These are phyloP conservation scores for Vitrella brassicaformis DNA, from an alignment of 73 alveolate genomes.

Conservation along the genomic window DNA sequence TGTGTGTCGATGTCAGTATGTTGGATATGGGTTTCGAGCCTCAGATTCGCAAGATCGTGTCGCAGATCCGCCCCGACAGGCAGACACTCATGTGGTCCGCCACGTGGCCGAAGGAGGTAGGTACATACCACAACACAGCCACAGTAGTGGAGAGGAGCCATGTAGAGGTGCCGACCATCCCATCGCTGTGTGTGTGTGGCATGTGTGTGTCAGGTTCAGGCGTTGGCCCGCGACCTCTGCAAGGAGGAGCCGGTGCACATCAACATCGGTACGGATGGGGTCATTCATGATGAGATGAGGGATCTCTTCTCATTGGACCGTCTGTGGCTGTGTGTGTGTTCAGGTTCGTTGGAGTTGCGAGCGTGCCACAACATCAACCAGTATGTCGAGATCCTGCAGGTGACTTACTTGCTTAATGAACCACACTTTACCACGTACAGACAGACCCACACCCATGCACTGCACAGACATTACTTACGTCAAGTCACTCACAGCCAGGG, in stretches of 20 bases:
- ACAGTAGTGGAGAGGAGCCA: too few relatives aligned
- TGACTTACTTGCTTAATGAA: slow-evolving; percentile 1
- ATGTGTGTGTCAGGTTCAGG: slow-evolving; percentile 33
- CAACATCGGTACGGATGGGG: slow-evolving; percentile 4
- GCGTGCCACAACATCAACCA: slow-evolving; percentile 42
- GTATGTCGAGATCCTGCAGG: slow-evolving; percentile 43
- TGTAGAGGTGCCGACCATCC: too few relatives aligned
- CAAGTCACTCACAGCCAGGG: too few relatives aligned
- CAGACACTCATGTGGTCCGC: slow-evolving; percentile 66
- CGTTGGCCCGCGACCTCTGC: slow-evolving; percentile 50
- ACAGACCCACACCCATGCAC: neutral
- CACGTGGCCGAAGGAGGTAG: slow-evolving; percentile 59
- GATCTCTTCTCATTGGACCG: too few relatives aligned
- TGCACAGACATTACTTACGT: too few relatives aligned
- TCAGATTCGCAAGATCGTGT: slow-evolving; percentile 40
- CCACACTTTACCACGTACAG: neutral
- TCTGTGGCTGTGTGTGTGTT: too few relatives aligned
- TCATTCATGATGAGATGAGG: too few relatives aligned
- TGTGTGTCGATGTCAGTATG: slow-evolving; percentile 25
- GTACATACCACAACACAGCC: too few relatives aligned
- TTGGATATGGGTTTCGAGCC: slow-evolving; percentile 69
- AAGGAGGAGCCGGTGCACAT: slow-evolving; percentile 34
- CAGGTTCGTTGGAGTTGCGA: slow-evolving; percentile 14
- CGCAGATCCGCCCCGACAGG: slow-evolving; percentile 54
- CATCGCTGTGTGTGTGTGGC: neutral